phyloP scores from a whole-genome alignment of 179 eudicot species.

The Sideroxylon spinosum region DNA sequence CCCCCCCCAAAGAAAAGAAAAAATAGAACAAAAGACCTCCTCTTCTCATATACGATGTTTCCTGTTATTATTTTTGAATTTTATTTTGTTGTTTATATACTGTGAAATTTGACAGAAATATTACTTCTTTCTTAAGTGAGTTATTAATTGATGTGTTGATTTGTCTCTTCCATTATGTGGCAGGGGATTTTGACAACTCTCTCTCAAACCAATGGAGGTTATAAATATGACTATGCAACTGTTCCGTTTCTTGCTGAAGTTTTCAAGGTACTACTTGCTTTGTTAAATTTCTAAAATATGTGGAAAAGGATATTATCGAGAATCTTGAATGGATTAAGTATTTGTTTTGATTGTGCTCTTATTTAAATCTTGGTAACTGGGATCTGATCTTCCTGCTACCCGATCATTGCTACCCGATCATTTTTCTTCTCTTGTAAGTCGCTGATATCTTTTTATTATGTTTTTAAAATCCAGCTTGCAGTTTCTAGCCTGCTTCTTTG shows the following conservation, averaged over 20 bases:
- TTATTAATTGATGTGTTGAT: not conserved
- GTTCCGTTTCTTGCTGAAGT: slow-evolving; percentile 96
- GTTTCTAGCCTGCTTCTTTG: slow-evolving; percentile 77
- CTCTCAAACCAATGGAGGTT: slow-evolving; percentile 81
- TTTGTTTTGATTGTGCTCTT: not conserved
- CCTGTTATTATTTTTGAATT: not conserved
- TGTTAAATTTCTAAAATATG: not conserved
- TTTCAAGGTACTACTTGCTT: slow-evolving; percentile 56
- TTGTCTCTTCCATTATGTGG: slow-evolving; percentile 22
- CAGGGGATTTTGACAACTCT: slow-evolving; percentile 92
- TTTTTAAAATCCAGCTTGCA: slow-evolving; percentile 45
- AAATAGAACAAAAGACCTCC: no score
- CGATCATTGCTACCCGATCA: not conserved
- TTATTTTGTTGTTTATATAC: not conserved
- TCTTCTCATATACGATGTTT: not conserved
- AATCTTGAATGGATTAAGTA: not conserved
- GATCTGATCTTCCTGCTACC: not conserved
- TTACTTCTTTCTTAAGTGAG: not conserved
- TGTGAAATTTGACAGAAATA: not conserved
- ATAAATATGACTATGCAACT: slow-evolving; percentile 91
- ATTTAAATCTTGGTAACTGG: not conserved
- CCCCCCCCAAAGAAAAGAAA: no score
- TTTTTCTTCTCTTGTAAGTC: not conserved
- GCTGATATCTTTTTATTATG: not conserved
- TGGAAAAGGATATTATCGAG: not conserved